Evolutionary conservation across 257 asterid species (phyloP), one percentile per base, ranked within the genome.

Genomic region (Mentha longifolia): DNA sequence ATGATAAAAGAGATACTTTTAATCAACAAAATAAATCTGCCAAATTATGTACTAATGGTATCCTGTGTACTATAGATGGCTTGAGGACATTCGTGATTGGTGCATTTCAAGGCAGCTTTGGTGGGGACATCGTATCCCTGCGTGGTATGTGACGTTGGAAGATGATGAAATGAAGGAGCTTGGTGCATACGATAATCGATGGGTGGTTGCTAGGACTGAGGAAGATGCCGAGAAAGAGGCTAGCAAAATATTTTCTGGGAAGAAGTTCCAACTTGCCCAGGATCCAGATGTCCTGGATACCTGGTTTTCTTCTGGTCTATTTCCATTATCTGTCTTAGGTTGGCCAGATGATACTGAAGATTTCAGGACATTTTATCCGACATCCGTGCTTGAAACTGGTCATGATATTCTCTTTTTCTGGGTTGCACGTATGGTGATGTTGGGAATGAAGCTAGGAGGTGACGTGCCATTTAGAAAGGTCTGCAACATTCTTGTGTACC

Each of bases 391-490:
- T 65, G 97, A 94, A 84, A 94, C 99, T 28, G 99, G 99, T 22
- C 97, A 88, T 51, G 97, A 94, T 71, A 89, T 91, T 83, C 88
- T 94, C 67, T 94, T 94, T 77, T 89, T 91, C 77, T 91, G 99
- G 97, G 99, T 91, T 67, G 97, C 99, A 67, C 95, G 97, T 62
- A 91, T 91, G 99, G 99, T 89, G 76, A 91, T 94, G 97, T 56
- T 89, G 92, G 99, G 99, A 81, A 86, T 88, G 77, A 91, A 89
- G 88, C 88, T 94, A 70, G 99, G 95, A 42, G 95, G 97, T 76
- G 96, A 91, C 72, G 90, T 94, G 3, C 97, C 99, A 45, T 94
- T 91, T 80, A 60, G 81, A 47, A 91, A 89, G 99, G 99, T 89
- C 57, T 67, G 86, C 69, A 58, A 19, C 52, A 39, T 62, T 68